Base-by-base conservation (phyloP, 345 rosid genomes). In the Murraya paniculata region DNA sequence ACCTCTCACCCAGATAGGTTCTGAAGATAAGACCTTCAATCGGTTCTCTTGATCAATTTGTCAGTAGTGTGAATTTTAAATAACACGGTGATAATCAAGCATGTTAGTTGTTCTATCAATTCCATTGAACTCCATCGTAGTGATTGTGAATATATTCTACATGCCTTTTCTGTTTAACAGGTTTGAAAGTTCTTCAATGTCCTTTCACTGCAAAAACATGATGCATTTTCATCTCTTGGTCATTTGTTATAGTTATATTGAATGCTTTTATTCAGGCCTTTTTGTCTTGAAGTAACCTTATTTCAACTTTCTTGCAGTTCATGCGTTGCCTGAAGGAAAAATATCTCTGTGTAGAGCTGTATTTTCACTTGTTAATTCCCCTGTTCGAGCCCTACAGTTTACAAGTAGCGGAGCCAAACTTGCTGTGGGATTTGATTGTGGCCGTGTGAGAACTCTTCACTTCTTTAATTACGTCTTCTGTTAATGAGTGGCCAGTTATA, bases 381-480 rank as follows among this genome's bases (percentile, higher is more conserved):
- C 88, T 9, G 61, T 89, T 68, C 81, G 68, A 70, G 72, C 84
- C 21, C 73, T 89, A 50, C 79, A 81, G 74, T 89, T 87, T 76
- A 74, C 82, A 35, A 73, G 77, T 53, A 76, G 38, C 48, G 87
- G 89, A 78, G 50, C 83, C 70, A 83, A 80, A 83, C 89, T 88
- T 78, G 85, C 86, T 30, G 84, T 88, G 28, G 88, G 91, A 68
- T 88, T 85, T 82, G 83, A 77, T 38, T 74, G 84, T 83, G 85
- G 88, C 76, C 81, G 59, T 80, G 91, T 88, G 64, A 72, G 85
- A 75, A 58, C 71, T 66, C 9, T 73, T n/a, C 22, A 31, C 59
- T 81, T 85, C 4, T 69, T 75, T 45, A 25, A 22, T 48, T 41
- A 16, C 16, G 14, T 22, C 9, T 68, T 24, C 64, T 16, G 21